phyloP scores from a whole-genome alignment of 352 stramenopile species.

The Phytopythium aichiense region DNA sequence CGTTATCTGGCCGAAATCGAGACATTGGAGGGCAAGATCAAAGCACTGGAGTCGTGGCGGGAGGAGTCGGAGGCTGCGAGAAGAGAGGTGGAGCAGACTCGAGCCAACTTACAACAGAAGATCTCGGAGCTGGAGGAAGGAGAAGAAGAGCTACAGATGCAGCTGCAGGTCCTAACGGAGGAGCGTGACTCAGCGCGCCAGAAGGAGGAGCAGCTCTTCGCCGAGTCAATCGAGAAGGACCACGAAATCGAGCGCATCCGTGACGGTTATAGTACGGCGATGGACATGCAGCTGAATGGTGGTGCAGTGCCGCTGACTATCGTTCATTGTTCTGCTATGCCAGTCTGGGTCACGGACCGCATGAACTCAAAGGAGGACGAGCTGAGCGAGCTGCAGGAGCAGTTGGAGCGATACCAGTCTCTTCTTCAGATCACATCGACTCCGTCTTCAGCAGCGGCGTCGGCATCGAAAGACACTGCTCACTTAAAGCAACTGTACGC shows the following conservation, averaged over 20 bases:
- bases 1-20: constrained; percentile 64
- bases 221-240: constrained; percentile 83
- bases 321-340: constrained; percentile 4
- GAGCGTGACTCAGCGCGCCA: constrained; percentile 74
- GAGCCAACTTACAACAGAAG: constrained; percentile 29
- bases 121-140: constrained; percentile 60
- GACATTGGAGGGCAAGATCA: constrained; percentile 60
- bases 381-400: constrained; percentile 77
- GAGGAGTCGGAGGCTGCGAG: constrained; percentile 26
- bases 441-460: constrained; percentile 11
- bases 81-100: constrained; percentile 31
- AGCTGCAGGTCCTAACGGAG: constrained; percentile 81
- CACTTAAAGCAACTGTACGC: constrained; percentile 38
- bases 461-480: constrained; percentile 13
- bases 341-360: constrained; percentile 84
- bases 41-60: constrained; percentile 38
- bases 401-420: constrained; percentile 81
- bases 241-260: constrained; percentile 87
- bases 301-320: not conserved
- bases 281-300: not conserved
- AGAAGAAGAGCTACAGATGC: constrained; percentile 76
- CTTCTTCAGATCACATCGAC: constrained; percentile 56
- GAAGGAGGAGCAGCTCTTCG: constrained; percentile 83
- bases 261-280: constrained; percentile 67
- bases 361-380: constrained; percentile 90